Evolutionary conservation across 2,329 filamentous ascomycete species (phyloP).

Genomic region (Fusarium graminum): DNA sequence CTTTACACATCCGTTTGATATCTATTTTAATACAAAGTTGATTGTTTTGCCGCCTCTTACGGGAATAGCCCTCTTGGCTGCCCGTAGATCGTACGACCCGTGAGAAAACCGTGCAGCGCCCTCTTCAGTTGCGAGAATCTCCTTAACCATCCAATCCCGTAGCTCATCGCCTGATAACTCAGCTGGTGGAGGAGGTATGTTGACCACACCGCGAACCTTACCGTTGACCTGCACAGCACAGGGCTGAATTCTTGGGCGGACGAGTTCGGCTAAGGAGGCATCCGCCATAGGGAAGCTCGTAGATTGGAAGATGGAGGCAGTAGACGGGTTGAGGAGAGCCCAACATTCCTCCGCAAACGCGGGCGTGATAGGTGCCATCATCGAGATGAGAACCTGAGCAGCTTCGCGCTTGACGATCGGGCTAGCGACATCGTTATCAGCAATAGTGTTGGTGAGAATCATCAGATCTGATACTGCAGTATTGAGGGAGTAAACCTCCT

Average conservation of each 20-base stretch:
- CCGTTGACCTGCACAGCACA: constrained; percentile 85
- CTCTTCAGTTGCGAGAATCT: constrained; percentile 72
- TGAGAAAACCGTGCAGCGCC: constrained; percentile 69
- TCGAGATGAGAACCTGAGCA: constrained; percentile 70
- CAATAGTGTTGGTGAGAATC: constrained; percentile 78
- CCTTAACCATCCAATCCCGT: constrained; percentile 70
- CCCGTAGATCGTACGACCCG: constrained; percentile 60
- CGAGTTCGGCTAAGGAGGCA: constrained; percentile 60
- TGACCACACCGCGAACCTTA: constrained; percentile 77
- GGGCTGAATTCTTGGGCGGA: constrained; percentile 63
- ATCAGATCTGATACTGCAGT: constrained; percentile 87
- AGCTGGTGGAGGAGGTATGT: constrained; percentile 67
- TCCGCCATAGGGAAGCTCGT: constrained; percentile 72
- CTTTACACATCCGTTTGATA: constrained; percentile 1
- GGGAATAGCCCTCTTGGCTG: constrained; percentile 74
- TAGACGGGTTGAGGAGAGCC: constrained; percentile 65
- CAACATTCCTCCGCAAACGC: constrained; percentile 87
- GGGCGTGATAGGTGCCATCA: constrained; percentile 84
- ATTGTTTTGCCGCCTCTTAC: constrained; percentile 76
- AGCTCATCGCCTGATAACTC: constrained; percentile 60
- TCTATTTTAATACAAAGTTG: constrained; percentile 74
- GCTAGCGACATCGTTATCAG: constrained; percentile 59
- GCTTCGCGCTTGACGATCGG: constrained; percentile 63
- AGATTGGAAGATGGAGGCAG: constrained; percentile 57
- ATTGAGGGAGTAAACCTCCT: constrained; percentile 81